Evolutionary conservation across 352 stramenopile genomes (phyloP).

Genomic region (Phytophthora sp.): DNA sequence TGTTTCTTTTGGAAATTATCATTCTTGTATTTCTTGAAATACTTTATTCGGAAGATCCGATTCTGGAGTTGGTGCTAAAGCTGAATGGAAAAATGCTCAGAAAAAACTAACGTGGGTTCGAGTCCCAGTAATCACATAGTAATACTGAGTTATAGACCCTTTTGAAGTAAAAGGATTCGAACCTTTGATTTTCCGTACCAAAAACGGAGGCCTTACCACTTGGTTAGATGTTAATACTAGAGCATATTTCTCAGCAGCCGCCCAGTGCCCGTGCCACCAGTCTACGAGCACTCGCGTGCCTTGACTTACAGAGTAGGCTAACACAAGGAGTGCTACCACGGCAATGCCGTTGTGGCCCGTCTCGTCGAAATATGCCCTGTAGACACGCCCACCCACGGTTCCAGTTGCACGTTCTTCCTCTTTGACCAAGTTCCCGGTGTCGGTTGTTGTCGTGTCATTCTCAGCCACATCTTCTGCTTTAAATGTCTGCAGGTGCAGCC

Average conservation of each 20-base stretch:
- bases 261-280: conserved; percentile 40
- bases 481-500: neutral
- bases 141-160: too few relatives aligned
- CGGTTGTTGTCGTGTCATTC: neutral
- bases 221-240: conserved; percentile 26
- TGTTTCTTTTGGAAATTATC: too few relatives aligned
- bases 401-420: conserved; percentile 36
- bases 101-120: too few relatives aligned
- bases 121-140: too few relatives aligned
- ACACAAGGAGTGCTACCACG: conserved; percentile 5
- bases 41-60: too few relatives aligned
- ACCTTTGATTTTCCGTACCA: too few relatives aligned
- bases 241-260: too few relatives aligned
- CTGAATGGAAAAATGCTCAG: too few relatives aligned
- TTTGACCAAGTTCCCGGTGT: conserved; percentile 18
- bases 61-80: too few relatives aligned
- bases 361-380: conserved; percentile 34
- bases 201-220: too few relatives aligned
- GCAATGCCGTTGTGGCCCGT: conserved; percentile 18
- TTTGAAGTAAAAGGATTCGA: too few relatives aligned
- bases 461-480: neutral
- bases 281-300: conserved; percentile 26
- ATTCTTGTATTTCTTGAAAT: too few relatives aligned
- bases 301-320: conserved; percentile 16
- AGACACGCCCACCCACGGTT: conserved; percentile 23